phyloP scores from a whole-genome alignment of 2,329 filamentous ascomycete species.

The Arthrobotrys sinensis region DNA sequence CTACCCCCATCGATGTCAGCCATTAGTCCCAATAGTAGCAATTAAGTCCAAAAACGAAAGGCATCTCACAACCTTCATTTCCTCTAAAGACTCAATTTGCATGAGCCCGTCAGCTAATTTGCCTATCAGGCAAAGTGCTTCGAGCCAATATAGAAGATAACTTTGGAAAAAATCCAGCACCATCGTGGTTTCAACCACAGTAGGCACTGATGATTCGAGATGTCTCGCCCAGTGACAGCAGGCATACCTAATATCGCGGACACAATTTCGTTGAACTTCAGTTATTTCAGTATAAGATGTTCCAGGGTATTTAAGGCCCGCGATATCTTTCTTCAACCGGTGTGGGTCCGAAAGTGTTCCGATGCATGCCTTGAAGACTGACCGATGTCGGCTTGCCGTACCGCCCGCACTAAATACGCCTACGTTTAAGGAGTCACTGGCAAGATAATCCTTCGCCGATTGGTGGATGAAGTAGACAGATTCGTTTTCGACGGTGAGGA shows the following conservation, averaged over 20 bases:
- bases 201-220: not conserved
- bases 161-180: not conserved
- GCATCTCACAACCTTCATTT: not conserved
- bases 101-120: constrained; percentile 51
- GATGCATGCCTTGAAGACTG: not conserved
- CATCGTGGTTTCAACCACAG: not conserved
- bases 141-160: not conserved
- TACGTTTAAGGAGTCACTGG: constrained; percentile 63
- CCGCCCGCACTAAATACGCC: constrained; percentile 48
- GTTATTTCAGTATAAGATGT: not conserved
- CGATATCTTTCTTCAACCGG: constrained; percentile 1
- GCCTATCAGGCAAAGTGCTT: constrained; percentile 65
- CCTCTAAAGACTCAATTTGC: not conserved
- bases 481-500: constrained; percentile 66
- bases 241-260: not conserved
- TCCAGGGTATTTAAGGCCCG: not conserved
- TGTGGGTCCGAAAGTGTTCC: not conserved
- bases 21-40: no score
- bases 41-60: not conserved
- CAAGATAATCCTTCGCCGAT: constrained; percentile 63
- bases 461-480: constrained; percentile 68
- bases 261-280: not conserved
- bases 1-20: not conserved
- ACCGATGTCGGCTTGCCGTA: constrained; percentile 36
- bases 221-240: constrained; percentile 8